These are phyloP conservation scores for Citrullus mucosospermus DNA, from an alignment of 306 rosid species.

Conservation along the genomic window DNA sequence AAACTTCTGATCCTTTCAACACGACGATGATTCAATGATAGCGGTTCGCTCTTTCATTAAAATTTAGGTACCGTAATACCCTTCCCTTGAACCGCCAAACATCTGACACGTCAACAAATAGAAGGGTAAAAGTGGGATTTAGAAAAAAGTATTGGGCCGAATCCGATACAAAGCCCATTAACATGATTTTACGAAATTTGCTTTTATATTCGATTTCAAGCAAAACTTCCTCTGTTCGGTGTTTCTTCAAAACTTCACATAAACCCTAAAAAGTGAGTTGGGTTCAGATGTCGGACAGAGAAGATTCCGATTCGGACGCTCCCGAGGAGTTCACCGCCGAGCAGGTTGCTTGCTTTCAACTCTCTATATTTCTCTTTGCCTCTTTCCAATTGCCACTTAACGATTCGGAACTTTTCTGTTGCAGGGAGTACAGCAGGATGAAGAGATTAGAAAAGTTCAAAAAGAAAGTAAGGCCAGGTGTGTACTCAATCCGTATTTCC, in stretches of 20 bases:
- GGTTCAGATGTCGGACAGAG: slow-evolving; percentile 36
- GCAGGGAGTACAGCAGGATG: slow-evolving; percentile 55
- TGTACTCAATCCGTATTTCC: neutral
- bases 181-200: no score
- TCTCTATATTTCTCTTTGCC: neutral
- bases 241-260: neutral
- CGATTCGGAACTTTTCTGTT: neutral
- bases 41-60: slow-evolving; percentile 18
- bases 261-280: neutral
- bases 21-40: neutral
- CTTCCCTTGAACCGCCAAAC: neutral
- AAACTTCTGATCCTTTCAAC: slow-evolving; percentile 12
- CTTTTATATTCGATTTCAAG: no score
- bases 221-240: no score
- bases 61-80: neutral
- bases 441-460: slow-evolving; percentile 45
- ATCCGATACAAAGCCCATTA: no score
- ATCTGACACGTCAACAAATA: neutral
- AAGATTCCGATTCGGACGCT: slow-evolving; percentile 46
- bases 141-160: no score
- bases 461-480: slow-evolving; percentile 64
- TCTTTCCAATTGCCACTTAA: neutral
- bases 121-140: neutral
- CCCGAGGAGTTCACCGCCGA: slow-evolving; percentile 82
- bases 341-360: slow-evolving; percentile 20